Evolutionary conservation across 75 land plant species (phyloP).

Genomic region (Cupressus sempervirens): DNA sequence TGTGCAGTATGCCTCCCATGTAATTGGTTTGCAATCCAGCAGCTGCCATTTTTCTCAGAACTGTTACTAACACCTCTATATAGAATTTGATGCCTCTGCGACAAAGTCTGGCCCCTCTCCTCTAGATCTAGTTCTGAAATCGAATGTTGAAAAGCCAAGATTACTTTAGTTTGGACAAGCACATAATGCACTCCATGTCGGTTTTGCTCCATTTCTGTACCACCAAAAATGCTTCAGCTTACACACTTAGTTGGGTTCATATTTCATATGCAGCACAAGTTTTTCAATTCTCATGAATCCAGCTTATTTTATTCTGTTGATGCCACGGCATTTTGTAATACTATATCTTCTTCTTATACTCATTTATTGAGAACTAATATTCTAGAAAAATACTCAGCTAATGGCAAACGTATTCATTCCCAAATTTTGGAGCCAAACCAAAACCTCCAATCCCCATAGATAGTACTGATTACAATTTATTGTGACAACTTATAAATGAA

Average conservation of each 20-base stretch:
- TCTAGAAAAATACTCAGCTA: not conserved
- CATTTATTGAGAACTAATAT: not conserved
- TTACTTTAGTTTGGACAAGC: not conserved
- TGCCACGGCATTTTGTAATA: not conserved
- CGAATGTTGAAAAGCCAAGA: too few relatives aligned
- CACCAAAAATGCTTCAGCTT: not conserved
- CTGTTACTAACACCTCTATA: too few relatives aligned
- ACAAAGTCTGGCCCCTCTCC: too few relatives aligned
- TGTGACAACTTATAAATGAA: too few relatives aligned
- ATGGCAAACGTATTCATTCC: slow-evolving; percentile 17
- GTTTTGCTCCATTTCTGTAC: not conserved
- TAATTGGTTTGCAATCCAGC: too few relatives aligned
- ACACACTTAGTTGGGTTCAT: not conserved
- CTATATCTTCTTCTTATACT: not conserved
- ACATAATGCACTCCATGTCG: not conserved
- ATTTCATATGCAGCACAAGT: not conserved
- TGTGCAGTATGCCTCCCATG: too few relatives aligned
- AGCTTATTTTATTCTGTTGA: not conserved
- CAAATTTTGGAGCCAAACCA: too few relatives aligned
- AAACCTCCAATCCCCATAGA: too few relatives aligned
- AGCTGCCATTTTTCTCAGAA: too few relatives aligned
- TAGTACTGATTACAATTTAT: too few relatives aligned
- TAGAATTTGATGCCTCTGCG: too few relatives aligned
- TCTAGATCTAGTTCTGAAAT: too few relatives aligned
- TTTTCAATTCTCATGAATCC: not conserved